Evolutionary conservation across 1,284 basidiomycete genomes (phyloP), one percentile per base, ranked within the genome.

Genomic region (Termitomyces sp.): DNA sequence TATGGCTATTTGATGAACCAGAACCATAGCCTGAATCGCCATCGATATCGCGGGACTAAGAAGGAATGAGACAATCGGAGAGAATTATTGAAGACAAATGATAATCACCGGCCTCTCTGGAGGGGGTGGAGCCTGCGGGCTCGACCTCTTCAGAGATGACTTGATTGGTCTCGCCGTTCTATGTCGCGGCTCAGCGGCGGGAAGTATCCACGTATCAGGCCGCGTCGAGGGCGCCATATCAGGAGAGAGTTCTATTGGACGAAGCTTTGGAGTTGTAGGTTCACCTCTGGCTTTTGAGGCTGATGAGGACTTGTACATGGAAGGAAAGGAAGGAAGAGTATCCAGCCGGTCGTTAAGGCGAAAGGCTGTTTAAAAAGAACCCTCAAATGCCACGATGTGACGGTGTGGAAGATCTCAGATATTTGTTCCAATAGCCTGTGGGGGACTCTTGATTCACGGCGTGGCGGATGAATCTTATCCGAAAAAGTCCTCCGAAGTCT

Each of bases 281-380:
- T 64, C 62, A 37, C 64, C 62, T 46, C 57, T 62, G 35, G 46
- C 38, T 57, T 56, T 37, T 55, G 37, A 56, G 58, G 61, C 43
- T 33, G 51, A 65, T 64, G 42, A 44, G 10, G 35, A 67, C 62
- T 66, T 68, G 58, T 65, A 68, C 68, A 71, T 69, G 47, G 51
- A 50, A 55, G 53, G 56, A 50, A 24, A 31, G 26, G 58, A 53
- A 46, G 44, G 55, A 59, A 57, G 59, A 49, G 43, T 33, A 50
- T 28, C n/a, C 18, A 63, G 52, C 50, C 49, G 42, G 58, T 59
- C 57, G 62, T 59, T 45, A 46, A 40, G 40, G 45, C 37, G 26
- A 37, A n/a, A 37, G 55, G 52, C 51, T 52, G 57, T 58, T 56
- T 56, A 54, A 53, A 41, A 58, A 51, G 52, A 52, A 49, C 45